phyloP scores from a whole-genome alignment of 176 grass and related monocot species.

The Juncus effusus region DNA sequence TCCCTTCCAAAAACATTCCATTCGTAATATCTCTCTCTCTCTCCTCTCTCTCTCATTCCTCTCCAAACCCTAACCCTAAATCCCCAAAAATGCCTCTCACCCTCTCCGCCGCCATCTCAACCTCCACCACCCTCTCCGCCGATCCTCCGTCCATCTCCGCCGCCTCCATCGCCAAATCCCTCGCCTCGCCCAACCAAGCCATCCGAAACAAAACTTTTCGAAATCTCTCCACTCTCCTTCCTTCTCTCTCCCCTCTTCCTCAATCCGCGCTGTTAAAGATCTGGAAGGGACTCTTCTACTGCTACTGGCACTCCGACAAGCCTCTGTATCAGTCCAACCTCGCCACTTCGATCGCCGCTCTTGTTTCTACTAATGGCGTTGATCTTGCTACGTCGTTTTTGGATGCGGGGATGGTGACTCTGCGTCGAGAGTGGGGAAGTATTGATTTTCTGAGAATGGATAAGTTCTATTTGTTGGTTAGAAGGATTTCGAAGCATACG shows the following conservation, averaged over 20 bases:
- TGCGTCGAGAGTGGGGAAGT: constrained; percentile 75
- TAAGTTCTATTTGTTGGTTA: constrained; percentile 94
- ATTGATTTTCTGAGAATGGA: constrained; percentile 91
- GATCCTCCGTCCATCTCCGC: constrained; percentile 34
- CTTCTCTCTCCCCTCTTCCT: constrained; percentile 32
- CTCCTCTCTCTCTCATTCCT: background rate
- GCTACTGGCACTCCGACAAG: constrained; percentile 96
- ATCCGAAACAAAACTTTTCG: constrained; percentile 49
- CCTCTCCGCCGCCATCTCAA: background rate
- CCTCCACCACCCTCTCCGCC: constrained; percentile 6
- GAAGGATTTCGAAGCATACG: constrained; percentile 60
- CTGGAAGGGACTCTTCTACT: constrained; percentile 99
- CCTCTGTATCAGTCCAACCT: constrained; percentile 58
- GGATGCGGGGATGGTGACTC: constrained; percentile 57
- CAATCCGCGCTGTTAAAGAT: constrained; percentile 60
- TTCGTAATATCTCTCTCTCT: background rate
- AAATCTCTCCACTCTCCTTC: constrained; percentile 38
- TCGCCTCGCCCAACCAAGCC: constrained; percentile 54
- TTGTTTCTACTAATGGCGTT: constrained; percentile 38
- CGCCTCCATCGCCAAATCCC: constrained; percentile 53
- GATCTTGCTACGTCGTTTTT: constrained; percentile 50
- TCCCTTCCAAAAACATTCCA: too few species aligned
- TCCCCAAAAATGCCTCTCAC: background rate
- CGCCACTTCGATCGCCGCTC: constrained; percentile 56
- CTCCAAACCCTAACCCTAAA: constrained; percentile 18